A percentile compares a stretch with the other conserved stretches of the same genome.
Evolutionary conservation across 2,329 filamentous ascomycete genomes (phyloP).

Genomic region (Ceratocystis colombiana): DNA sequence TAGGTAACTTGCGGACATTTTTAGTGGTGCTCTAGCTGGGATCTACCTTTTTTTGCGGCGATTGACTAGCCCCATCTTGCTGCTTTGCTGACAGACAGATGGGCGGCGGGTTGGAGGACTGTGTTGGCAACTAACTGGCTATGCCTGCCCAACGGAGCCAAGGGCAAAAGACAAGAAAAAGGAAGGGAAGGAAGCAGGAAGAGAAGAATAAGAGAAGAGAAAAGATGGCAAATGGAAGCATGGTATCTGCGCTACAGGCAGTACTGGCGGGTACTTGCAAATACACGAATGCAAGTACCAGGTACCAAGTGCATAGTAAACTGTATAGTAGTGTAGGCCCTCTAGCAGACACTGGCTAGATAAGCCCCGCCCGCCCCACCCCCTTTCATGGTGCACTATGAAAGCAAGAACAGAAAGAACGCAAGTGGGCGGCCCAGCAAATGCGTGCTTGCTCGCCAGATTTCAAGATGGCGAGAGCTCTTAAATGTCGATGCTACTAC

Average conservation of each 20-base stretch:
- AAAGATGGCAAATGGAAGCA: background rate
- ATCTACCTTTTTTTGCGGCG: background rate
- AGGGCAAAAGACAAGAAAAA: background rate
- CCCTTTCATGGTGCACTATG: no score
- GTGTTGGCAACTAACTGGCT: background rate
- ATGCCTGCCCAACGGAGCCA: background rate
- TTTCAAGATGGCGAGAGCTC: no score
- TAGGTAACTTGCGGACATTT: background rate
- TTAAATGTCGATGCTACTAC: no score
- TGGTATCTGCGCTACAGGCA: background rate
- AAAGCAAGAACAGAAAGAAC: no score
- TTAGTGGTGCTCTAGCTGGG: background rate
- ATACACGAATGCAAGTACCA: background rate
- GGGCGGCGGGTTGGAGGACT: background rate
- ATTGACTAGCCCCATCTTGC: background rate
- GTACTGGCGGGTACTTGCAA: background rate
- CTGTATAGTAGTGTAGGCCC: no score
- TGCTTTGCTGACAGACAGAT: background rate
- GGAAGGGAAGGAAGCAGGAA: background rate
- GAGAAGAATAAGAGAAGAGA: constrained; percentile 6
- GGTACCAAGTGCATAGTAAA: background rate
- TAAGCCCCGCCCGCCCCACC: no score
- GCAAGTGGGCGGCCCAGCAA: no score
- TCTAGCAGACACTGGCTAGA: no score
- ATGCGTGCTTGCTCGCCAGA: no score